These are phyloP conservation scores for Notholithocarpus densiflorus DNA, from an alignment of 306 rosid genomes.

Conservation along the genomic window DNA sequence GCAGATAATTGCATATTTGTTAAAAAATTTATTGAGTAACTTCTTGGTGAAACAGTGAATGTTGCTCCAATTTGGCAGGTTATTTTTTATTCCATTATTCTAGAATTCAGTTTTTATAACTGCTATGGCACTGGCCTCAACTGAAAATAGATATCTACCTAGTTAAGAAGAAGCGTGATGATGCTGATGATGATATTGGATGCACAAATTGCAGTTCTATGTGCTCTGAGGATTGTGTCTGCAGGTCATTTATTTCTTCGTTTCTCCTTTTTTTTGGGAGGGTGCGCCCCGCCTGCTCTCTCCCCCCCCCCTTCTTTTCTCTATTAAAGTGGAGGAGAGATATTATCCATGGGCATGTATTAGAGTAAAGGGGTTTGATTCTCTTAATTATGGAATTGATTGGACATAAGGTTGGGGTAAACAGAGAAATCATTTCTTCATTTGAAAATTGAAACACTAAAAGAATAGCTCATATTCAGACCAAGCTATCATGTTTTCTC, in stretches of 20 bases:
- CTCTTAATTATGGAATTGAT: no score
- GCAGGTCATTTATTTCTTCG: constrained; percentile 56
- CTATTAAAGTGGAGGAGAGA: no score
- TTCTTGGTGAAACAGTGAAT: constrained; percentile 3
- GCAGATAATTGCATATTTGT: constrained; percentile 4
- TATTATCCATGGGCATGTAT: no score
- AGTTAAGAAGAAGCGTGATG: constrained; percentile 83
- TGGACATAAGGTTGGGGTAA: no score
- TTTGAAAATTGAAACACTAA: no score
- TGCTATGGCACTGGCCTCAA: constrained; percentile 41
- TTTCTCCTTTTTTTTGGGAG: background rate
- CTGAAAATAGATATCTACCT: constrained; percentile 62
- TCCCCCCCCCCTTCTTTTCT: no score
- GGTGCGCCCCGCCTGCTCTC: no score
- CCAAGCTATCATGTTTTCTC: background rate
- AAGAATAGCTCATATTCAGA: no score
- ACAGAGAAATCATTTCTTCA: background rate
- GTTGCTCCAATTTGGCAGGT: background rate
- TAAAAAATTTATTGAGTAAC: constrained; percentile 4
- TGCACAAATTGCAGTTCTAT: constrained; percentile 58
- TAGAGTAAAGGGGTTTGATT: no score
- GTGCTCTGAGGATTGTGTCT: constrained; percentile 80
- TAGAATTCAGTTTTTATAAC: background rate
- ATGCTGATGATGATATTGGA: constrained; percentile 66
- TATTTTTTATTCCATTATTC: background rate